Evolutionary conservation across 2,329 filamentous ascomycete genomes (phyloP).

Genomic region (Claviceps sp.): DNA sequence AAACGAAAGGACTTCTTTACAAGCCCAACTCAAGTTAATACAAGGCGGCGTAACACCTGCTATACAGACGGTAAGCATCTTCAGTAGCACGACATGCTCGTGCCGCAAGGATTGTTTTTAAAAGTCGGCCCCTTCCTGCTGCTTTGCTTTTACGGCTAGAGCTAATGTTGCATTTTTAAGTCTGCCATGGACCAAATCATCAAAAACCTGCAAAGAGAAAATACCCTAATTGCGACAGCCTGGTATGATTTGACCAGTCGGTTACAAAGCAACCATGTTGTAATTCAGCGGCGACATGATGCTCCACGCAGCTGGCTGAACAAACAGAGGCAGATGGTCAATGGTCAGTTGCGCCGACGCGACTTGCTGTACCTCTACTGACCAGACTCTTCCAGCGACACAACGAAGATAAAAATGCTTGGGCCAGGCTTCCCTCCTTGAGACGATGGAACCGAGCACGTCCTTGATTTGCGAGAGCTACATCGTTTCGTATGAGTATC

Average conservation of each 20-base stretch:
- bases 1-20: conserved; percentile 41
- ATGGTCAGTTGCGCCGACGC: conserved; percentile 36
- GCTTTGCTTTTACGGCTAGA: not conserved
- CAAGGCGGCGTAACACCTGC: conserved; percentile 35
- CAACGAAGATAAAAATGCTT: conserved; percentile 31
- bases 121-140: not conserved
- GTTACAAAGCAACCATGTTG: conserved; percentile 71
- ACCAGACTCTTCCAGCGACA: conserved; percentile 27
- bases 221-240: conserved; percentile 64
- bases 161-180: conserved; percentile 17
- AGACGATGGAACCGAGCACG: not conserved
- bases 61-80: conserved; percentile 37
- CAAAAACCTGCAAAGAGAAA: conserved; percentile 63
- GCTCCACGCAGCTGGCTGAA: conserved; percentile 72
- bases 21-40: conserved; percentile 39
- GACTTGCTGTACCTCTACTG: conserved; percentile 31
- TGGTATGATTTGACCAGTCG: conserved; percentile 75
- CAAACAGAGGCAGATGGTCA: conserved; percentile 63
- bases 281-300: conserved; percentile 61
- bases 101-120: not conserved
- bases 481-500: not conserved
- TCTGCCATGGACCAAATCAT: conserved; percentile 41
- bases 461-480: not conserved
- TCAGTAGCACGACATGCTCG: not conserved
- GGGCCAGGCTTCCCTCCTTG: conserved; percentile 13